Conservation (phyloP, 495 filamentous ascomycete genomes). For the Aspergillus steynii region DNA sequence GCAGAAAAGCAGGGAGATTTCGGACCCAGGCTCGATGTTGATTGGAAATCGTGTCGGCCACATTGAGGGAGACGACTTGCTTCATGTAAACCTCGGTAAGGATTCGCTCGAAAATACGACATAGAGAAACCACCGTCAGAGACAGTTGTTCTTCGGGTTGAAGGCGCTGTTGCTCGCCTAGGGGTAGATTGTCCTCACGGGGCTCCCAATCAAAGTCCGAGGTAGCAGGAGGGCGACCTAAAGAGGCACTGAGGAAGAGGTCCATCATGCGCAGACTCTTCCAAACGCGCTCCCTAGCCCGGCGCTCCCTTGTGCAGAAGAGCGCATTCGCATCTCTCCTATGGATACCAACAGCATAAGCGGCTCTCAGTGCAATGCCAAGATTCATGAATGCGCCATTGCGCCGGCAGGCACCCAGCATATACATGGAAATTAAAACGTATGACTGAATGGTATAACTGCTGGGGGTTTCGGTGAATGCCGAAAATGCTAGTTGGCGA, state of each 20-base stretch:
- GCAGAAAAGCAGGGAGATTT: slow-evolving; percentile 35
- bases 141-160: slow-evolving; percentile 37
- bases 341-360: slow-evolving; percentile 61
- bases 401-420: slow-evolving; percentile 60
- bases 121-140: slow-evolving; percentile 41
- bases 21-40: slow-evolving; percentile 48
- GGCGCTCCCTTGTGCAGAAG: slow-evolving; percentile 51
- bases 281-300: slow-evolving; percentile 59
- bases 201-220: slow-evolving; percentile 60
- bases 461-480: slow-evolving; percentile 56
- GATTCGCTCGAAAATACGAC: slow-evolving; percentile 65
- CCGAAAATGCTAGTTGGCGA: slow-evolving; percentile 53
- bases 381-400: slow-evolving; percentile 59
- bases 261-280: slow-evolving; percentile 62
- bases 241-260: slow-evolving; percentile 58
- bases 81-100: slow-evolving; percentile 69
- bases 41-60: slow-evolving; percentile 67
- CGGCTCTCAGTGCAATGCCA: slow-evolving; percentile 57
- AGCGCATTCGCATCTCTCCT: slow-evolving; percentile 60
- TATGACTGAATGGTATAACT: slow-evolving; percentile 59
- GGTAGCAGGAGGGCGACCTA: slow-evolving; percentile 60
- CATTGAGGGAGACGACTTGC: slow-evolving; percentile 64
- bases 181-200: slow-evolving; percentile 27
- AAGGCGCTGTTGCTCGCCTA: slow-evolving; percentile 24
- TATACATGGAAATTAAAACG: slow-evolving; percentile 59